phyloP scores from a whole-genome alignment of 129 eudicot genomes.

The Tanacetum coccineum region DNA sequence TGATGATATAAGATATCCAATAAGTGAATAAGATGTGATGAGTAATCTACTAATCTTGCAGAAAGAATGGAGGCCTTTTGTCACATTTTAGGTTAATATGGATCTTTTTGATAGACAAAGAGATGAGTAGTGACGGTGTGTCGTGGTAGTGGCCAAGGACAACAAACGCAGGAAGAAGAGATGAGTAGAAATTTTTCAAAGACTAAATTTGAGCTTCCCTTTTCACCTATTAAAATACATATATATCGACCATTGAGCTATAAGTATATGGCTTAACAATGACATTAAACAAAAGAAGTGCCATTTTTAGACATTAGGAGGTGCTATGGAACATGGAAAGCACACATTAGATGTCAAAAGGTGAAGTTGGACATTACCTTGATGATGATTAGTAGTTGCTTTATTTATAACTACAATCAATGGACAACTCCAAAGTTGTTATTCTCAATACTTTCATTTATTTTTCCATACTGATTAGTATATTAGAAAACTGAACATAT shows the following conservation, averaged over 20 bases:
- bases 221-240: no score
- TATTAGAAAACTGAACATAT: not conserved
- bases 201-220: no score
- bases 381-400: conserved; percentile 31
- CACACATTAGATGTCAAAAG: conserved; percentile 28
- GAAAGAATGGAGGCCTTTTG: not conserved
- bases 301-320: not conserved
- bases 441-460: not conserved
- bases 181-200: no score
- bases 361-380: conserved; percentile 24
- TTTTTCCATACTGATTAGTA: not conserved
- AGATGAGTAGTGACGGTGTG: no score
- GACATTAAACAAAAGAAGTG: not conserved
- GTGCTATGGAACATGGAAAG: conserved; percentile 26
- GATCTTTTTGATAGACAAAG: no score
- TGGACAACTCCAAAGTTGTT: conserved; percentile 28
- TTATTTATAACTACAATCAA: conserved; percentile 17
- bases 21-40: conserved; percentile 8
- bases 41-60: not conserved
- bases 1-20: conserved; percentile 13
- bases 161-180: no score
- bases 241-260: not conserved
- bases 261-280: not conserved
- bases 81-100: no score
- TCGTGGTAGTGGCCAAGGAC: no score